Evolutionary conservation across 768 basidiomycete genomes (phyloP), one percentile per base, ranked within the genome.

Genomic region (Podaxis sp.): DNA sequence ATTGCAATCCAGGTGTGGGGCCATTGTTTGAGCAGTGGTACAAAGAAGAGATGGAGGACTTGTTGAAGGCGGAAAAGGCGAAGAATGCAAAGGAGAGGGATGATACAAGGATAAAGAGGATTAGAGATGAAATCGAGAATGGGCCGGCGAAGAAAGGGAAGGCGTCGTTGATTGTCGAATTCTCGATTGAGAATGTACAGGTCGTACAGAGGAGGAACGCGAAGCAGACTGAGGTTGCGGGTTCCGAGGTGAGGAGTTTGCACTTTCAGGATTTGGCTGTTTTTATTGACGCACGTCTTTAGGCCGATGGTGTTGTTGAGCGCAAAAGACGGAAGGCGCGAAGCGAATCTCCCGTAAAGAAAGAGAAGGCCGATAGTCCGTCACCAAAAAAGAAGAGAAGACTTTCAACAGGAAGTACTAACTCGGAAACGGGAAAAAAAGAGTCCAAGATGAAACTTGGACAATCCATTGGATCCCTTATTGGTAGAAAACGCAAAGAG

Each of bases 111-210:
- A 71, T 88, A 40, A 85, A 85, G 72, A 80, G 84, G 57, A 66
- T 87, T 63, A 83, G 84, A 70, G 76, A 74, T 15, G 87, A 89
- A 73, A 72, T 83, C 78, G 71, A 69, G 57, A 59, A 79, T 77
- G 71, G 78, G 5, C 70, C 66, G 49, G 68, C 67, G 41, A 82
- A 77, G 61, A 80, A 76, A 63, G 75, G 72, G 17, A 79, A 78
- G 50, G 84, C 79, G 41, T 77, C 77, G 17, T 74, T 97, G 64
- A 89, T 96, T 68, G 86, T 94, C n/a, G 96, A 98, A 76, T 97
- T 97, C 74, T 95, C 94, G 43, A 94, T 98, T 55, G 95, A 98
- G 78, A 98, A 98, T 69, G 78, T 93, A 19, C 91, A 94, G 75
- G 93, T 96, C 33, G 88, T 95, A 41, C 90, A 90, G 65, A 79